A percentile compares a stretch with the other conserved stretches of the same genome.
Conservation (phyloP, 805 yeast genomes). For the Metschnikowia continentalis region DNA sequence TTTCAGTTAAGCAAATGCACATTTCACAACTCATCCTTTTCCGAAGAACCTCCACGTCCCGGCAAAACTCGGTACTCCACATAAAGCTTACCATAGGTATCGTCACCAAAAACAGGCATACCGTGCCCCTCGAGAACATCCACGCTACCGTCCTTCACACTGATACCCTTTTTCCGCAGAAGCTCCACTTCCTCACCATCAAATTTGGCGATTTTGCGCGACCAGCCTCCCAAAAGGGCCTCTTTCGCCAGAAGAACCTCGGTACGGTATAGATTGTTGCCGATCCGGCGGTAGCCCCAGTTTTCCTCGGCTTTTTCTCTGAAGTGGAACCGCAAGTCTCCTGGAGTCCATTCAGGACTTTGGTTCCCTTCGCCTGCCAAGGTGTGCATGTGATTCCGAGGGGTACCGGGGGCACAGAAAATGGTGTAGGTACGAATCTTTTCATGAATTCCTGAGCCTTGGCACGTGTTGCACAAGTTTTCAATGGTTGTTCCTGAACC, state of each 20-base stretch:
- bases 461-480: slow-evolving; percentile 63
- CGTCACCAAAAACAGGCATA: slow-evolving; percentile 63
- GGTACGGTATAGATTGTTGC: slow-evolving; percentile 68
- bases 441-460: slow-evolving; percentile 62
- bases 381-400: slow-evolving; percentile 53
- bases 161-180: slow-evolving; percentile 46
- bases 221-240: slow-evolving; percentile 80
- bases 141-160: slow-evolving; percentile 62
- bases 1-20: neutral
- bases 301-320: slow-evolving; percentile 53
- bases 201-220: slow-evolving; percentile 58
- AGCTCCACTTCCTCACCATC: slow-evolving; percentile 50
- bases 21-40: slow-evolving; percentile 17
- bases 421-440: slow-evolving; percentile 55
- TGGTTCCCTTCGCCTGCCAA: slow-evolving; percentile 78
- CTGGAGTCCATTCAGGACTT: slow-evolving; percentile 77
- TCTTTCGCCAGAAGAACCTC: slow-evolving; percentile 73
- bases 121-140: slow-evolving; percentile 75
- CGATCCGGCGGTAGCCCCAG: slow-evolving; percentile 84
- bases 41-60: slow-evolving; percentile 4
- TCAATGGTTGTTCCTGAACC: slow-evolving; percentile 72
- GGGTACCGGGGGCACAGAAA: slow-evolving; percentile 66
- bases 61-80: slow-evolving; percentile 19
- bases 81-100: slow-evolving; percentile 30
- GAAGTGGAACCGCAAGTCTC: slow-evolving; percentile 66